phyloP scores from a whole-genome alignment of 768 basidiomycete genomes.

The Austroboletus festivus region DNA sequence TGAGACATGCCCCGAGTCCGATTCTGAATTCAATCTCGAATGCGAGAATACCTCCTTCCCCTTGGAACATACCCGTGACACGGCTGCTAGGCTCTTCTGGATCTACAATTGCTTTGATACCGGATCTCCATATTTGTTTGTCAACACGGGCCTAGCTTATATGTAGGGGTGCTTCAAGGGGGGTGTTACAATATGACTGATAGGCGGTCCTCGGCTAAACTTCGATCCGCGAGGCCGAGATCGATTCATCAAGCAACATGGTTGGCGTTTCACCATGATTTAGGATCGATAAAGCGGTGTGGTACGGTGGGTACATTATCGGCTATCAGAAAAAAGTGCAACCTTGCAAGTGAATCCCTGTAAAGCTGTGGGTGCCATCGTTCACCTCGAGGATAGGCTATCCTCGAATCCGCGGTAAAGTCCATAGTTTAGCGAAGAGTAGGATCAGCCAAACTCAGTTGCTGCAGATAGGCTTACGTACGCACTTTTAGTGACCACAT shows the following conservation, averaged over 20 bases:
- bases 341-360: not conserved
- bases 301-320: not conserved
- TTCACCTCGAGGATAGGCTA: no score
- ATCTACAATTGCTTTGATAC: constrained; percentile 9
- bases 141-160: not conserved
- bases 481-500: no score
- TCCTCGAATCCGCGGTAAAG: not conserved
- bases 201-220: constrained; percentile 7
- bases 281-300: not conserved
- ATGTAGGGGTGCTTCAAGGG: constrained; percentile 13
- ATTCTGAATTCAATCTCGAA: constrained; percentile 24
- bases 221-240: not conserved
- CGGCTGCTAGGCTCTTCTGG: constrained; percentile 9
- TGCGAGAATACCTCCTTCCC: constrained; percentile 14
- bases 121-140: constrained; percentile 5
- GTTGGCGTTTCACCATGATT: constrained; percentile 2
- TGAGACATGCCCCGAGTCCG: constrained; percentile 24
- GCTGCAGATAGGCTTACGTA: no score
- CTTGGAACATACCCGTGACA: constrained; percentile 15
- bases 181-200: constrained; percentile 2
- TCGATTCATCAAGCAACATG: constrained; percentile 1
- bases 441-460: no score
- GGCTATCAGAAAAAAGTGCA: not conserved
- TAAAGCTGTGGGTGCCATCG: no score
- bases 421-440: no score